phyloP scores from a whole-genome alignment of 495 filamentous ascomycete species.

The Annulohypoxylon bovei region DNA sequence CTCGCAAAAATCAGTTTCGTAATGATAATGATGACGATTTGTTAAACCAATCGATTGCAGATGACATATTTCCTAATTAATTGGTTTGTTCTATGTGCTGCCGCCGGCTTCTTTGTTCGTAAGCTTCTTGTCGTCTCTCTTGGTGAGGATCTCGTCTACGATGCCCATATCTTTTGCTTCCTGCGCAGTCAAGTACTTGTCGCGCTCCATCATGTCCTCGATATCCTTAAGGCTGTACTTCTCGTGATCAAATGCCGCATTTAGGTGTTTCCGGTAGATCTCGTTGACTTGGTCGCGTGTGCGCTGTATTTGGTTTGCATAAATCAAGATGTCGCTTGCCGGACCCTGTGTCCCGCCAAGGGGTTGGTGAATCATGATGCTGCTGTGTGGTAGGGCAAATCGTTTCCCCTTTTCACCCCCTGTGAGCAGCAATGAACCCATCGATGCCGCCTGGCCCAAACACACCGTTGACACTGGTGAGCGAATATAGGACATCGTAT shows the following conservation, averaged over 20 bases:
- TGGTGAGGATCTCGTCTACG: slow-evolving; percentile 83
- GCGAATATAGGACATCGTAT: slow-evolving; percentile 97
- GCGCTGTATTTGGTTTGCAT: slow-evolving; percentile 94
- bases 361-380: slow-evolving; percentile 97
- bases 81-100: slow-evolving; percentile 11
- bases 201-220: slow-evolving; percentile 94
- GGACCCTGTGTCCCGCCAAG: slow-evolving; percentile 91
- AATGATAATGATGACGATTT: neutral
- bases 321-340: slow-evolving; percentile 92
- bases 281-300: slow-evolving; percentile 85
- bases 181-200: slow-evolving; percentile 89
- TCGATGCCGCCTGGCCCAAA: slow-evolving; percentile 91
- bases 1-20: neutral
- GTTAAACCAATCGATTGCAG: slow-evolving; percentile 2
- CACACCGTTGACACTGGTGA: slow-evolving; percentile 94
- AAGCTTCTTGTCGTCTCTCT: slow-evolving; percentile 52
- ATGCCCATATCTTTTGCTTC: slow-evolving; percentile 92
- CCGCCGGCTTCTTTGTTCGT: slow-evolving; percentile 44
- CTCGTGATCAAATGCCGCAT: slow-evolving; percentile 69
- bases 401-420: slow-evolving; percentile 87
- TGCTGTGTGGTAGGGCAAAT: slow-evolving; percentile 88
- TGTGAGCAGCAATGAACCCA: slow-evolving; percentile 89
- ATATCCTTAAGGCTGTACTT: slow-evolving; percentile 76
- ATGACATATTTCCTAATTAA: neutral
- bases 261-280: slow-evolving; percentile 89